Base-by-base conservation (phyloP, 106 monocot species). In the Chionographis japonica region DNA sequence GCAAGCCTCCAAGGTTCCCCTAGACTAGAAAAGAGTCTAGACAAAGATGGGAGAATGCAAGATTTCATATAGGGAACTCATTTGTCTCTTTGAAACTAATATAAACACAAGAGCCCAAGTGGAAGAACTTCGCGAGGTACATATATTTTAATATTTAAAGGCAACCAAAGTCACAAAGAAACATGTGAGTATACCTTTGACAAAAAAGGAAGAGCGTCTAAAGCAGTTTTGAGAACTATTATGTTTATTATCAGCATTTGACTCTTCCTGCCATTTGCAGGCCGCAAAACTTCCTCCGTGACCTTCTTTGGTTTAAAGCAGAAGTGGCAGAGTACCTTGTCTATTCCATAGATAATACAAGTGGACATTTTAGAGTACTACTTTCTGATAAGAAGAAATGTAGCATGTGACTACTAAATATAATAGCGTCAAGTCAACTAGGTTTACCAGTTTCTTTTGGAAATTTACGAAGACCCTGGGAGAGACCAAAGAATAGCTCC, bases 401-500 rank as follows among this genome's bases (percentile, higher is more conserved):
- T 57, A 37, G n/a, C 36, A 54, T n/a, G 58, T 35, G 2, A 37
- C 20, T 40, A 56, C 8, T 46, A 46, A 46, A 6, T 46, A 46
- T 46, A 46, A 10, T 46, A 46, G 8, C 27, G 27, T 39, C 17
- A 64, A 66, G 27, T 39, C 17, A 64, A 66, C 37, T 36, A 37
- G 38, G 43, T 68, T 56, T 57, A 90, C 98, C 93, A 35, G 92
- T 88, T 80, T 98, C 98, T 81, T 90, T 98, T 67, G 93, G 98
- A 79, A 98, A 98, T 77, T 98, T 98, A 14, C 92, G 89, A 51
- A 98, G 93, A 61, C 83, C 80, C 54, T 98, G 98, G 12, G 87
- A 77, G 43, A 98, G 78, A n/a, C 98, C 98, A 88, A 98, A 98
- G 65, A 93, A 98, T 58, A 98, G 72, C 58, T 90, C 98, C 73